These are phyloP conservation scores for Phaeosphaeria sp. DNA, from an alignment of 2,329 filamentous ascomycete species.

Conservation along the genomic window DNA sequence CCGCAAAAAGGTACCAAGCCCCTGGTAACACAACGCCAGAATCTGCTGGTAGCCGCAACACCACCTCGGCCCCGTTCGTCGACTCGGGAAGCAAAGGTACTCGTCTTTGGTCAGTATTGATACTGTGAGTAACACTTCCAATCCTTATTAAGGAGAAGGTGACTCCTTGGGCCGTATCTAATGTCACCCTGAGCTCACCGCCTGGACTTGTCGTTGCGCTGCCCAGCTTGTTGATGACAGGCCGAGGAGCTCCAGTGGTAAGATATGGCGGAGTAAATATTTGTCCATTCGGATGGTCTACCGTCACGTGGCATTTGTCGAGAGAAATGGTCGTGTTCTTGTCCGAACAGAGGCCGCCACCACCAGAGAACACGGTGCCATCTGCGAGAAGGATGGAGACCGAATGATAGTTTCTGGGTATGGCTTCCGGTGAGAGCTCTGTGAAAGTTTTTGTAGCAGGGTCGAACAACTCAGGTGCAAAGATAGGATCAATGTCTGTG, in stretches of 20 bases:
- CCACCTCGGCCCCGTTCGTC: slow-evolving; percentile 6
- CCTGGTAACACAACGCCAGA: slow-evolving; percentile 20
- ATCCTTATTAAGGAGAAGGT: slow-evolving; percentile 25
- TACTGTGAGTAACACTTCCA: slow-evolving; percentile 29
- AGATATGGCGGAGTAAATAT: slow-evolving; percentile 64
- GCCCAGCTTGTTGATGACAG: slow-evolving; percentile 16
- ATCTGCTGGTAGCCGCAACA: slow-evolving; percentile 17
- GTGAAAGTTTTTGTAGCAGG: slow-evolving; percentile 24
- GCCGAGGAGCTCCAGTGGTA: slow-evolving; percentile 39
- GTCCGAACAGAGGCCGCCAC: slow-evolving; percentile 27
- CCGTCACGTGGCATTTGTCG: slow-evolving; percentile 56
- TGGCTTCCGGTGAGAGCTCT: slow-evolving; percentile 16
- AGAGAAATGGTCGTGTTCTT: slow-evolving; percentile 19
- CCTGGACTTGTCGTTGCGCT: slow-evolving; percentile 13
- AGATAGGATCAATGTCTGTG: slow-evolving; percentile 22
- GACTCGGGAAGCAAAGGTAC: slow-evolving; percentile 16
- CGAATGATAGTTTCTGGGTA: slow-evolving; percentile 31
- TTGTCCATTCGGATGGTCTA: slow-evolving; percentile 56
- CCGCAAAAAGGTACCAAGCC: slow-evolving; percentile 26
- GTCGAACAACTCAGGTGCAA: slow-evolving; percentile 27
- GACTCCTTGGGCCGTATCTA: slow-evolving; percentile 14
- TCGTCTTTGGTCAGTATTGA: slow-evolving; percentile 30
- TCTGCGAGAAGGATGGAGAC: slow-evolving; percentile 30
- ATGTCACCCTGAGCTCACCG: slow-evolving; percentile 16
- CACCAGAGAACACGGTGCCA: slow-evolving; percentile 26